Base-by-base conservation (phyloP, 257 asterid species). In the Ophiorrhiza pumila region DNA sequence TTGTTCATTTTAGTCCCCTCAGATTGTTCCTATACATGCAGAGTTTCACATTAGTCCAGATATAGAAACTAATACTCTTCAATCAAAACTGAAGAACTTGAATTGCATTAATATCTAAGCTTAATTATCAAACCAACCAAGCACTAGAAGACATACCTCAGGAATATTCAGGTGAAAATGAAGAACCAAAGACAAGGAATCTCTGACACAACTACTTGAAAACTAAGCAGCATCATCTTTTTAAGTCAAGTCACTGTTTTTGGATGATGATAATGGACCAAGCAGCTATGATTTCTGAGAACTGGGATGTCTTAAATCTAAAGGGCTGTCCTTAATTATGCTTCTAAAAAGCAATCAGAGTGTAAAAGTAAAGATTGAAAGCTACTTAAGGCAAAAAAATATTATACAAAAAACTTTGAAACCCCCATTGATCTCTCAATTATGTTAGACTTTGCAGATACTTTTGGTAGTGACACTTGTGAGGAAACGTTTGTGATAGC, bases 301-400 rank as follows among this genome's bases (percentile, higher is more conserved):
- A 50, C 18, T 66, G 61, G 35, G 56, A 55, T 42, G 42, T 72
- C 79, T 71, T 71, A 80, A 74, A 79, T 74, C 79, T 68, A 78
- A 74, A 56, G 71, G 75, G 73, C n/a, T 80, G 49, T 60, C 80
- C 41, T 80, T 77, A 78, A 65, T 65, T 22, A 55, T 77, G 80
- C 71, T 77, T 72, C 80, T 55, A 68, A 79, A 53, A 77, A 84
- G 89, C 89, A 91, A 72, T 69, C 90, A 87, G 82, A 81, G 76
- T 77, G 63, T 50, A 70, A 71, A 78, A 83, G 85, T 76, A 81
- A 41, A 85, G 71, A 71, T 75, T 56, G 82, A 86, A 84, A 81
- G 88, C 83, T 83, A 83, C 88, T 85, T 81, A 78, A 56, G 63
- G 55, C 23, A 74, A 56, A 77, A 41, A 37, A 49, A 23, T 7